These are phyloP conservation scores for Xylaria grammica DNA, from an alignment of 495 filamentous ascomycete genomes.

Conservation along the genomic window DNA sequence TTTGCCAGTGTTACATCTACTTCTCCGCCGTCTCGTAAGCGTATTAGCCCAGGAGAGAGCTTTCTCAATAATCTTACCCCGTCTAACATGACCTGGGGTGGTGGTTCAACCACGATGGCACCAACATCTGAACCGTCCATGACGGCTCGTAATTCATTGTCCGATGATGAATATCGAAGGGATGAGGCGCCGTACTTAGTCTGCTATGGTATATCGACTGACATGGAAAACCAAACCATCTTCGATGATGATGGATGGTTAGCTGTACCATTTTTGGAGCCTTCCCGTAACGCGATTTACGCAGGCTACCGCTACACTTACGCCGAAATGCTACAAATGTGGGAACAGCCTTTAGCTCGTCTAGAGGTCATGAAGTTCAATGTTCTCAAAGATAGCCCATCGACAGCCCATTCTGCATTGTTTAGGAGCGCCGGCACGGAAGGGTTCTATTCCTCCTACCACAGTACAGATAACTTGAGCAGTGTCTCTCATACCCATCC, in stretches of 20 bases:
- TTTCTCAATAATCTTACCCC: slow-evolving; percentile 65
- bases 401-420: slow-evolving; percentile 28
- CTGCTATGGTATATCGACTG: slow-evolving; percentile 61
- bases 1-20: slow-evolving; percentile 72
- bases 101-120: slow-evolving; percentile 62
- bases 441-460: slow-evolving; percentile 42
- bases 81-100: slow-evolving; percentile 70
- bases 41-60: slow-evolving; percentile 69
- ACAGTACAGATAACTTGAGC: slow-evolving; percentile 33
- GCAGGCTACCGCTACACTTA: slow-evolving; percentile 77
- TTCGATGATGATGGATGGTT: slow-evolving; percentile 81
- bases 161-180: slow-evolving; percentile 49
- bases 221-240: slow-evolving; percentile 73
- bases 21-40: slow-evolving; percentile 74
- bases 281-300: slow-evolving; percentile 63
- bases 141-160: slow-evolving; percentile 51
- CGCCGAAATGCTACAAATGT: slow-evolving; percentile 79
- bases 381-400: slow-evolving; percentile 54
- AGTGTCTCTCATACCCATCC: slow-evolving; percentile 28
- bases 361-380: slow-evolving; percentile 88
- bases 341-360: slow-evolving; percentile 75
- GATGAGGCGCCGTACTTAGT: slow-evolving; percentile 49
- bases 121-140: slow-evolving; percentile 48
- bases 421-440: slow-evolving; percentile 32
- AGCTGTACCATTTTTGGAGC: slow-evolving; percentile 71